These are phyloP conservation scores for Stephania yunnanensis DNA, from an alignment of 164 flowering plant genomes.

Conservation along the genomic window DNA sequence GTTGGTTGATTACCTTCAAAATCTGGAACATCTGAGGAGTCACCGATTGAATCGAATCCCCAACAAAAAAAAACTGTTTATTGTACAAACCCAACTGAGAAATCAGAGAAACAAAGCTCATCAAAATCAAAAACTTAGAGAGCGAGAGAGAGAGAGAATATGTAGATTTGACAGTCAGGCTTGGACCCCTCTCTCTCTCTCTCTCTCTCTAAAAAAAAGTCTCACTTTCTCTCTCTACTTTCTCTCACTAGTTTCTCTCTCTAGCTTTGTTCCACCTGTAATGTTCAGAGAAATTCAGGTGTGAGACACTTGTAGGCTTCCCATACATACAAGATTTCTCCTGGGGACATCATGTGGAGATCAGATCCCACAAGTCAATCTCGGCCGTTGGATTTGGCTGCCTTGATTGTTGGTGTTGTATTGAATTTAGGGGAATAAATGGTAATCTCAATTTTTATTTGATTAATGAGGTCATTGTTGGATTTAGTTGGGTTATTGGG, in stretches of 20 bases:
- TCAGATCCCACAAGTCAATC: background rate
- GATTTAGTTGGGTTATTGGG: too few species aligned
- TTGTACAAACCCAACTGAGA: constrained; percentile 11
- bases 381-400: background rate
- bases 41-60: constrained; percentile 47
- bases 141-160: constrained; percentile 14
- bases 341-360: background rate
- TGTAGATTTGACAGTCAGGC: constrained; percentile 22
- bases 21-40: constrained; percentile 33
- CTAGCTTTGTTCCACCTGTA: constrained; percentile 4
- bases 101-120: background rate
- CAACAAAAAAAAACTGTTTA: background rate
- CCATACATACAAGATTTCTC: background rate
- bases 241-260: background rate
- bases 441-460: too few species aligned
- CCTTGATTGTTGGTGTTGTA: too few species aligned
- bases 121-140: background rate
- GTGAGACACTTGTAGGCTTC: background rate
- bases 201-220: background rate
- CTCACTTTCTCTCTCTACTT: background rate
- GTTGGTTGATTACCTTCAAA: constrained; percentile 37
- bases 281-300: background rate
- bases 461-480: too few species aligned
- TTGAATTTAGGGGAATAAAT: too few species aligned
- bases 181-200: constrained; percentile 9